A percentile compares a stretch with the other conserved stretches of the same genome.
Conservation (phyloP, 257 asterid genomes). For the Solanum pimpinellifolium region DNA sequence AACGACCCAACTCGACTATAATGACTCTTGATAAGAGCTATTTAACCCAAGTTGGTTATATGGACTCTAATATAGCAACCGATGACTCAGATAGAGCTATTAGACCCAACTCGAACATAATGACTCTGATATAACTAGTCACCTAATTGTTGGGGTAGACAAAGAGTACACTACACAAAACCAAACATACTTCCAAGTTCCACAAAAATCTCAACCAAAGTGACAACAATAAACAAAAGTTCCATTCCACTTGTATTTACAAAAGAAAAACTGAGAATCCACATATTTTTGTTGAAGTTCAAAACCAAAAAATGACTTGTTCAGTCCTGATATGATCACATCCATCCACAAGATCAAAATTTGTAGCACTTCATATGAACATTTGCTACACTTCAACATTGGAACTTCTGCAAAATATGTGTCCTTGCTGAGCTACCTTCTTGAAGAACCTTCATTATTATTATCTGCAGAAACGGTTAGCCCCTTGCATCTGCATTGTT, state of each 20-base stretch:
- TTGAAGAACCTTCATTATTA: not conserved
- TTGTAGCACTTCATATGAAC: not conserved
- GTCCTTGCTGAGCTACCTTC: not conserved
- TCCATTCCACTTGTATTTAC: not conserved
- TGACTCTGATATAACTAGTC: too few species aligned
- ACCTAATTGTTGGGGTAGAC: too few species aligned
- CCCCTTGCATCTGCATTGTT: not conserved
- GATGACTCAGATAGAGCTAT: too few species aligned
- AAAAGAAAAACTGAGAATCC: not conserved
- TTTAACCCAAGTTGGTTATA: too few species aligned
- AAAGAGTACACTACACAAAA: not conserved
- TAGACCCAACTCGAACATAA: not conserved
- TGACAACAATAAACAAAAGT: not conserved
- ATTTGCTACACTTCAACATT: not conserved
- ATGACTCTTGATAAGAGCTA: too few species aligned
- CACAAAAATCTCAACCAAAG: not conserved
- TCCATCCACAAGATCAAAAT: too few species aligned
- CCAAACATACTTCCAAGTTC: not conserved
- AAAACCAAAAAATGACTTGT: not conserved
- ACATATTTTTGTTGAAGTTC: not conserved
- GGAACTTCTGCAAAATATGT: too few species aligned
- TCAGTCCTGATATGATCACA: too few species aligned
- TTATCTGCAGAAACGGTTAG: constrained; percentile 13
- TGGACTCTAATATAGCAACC: too few species aligned
- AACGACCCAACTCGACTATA: too few species aligned